phyloP scores from a whole-genome alignment of 1,284 basidiomycete species.

The Exobasidium rhododendri region DNA sequence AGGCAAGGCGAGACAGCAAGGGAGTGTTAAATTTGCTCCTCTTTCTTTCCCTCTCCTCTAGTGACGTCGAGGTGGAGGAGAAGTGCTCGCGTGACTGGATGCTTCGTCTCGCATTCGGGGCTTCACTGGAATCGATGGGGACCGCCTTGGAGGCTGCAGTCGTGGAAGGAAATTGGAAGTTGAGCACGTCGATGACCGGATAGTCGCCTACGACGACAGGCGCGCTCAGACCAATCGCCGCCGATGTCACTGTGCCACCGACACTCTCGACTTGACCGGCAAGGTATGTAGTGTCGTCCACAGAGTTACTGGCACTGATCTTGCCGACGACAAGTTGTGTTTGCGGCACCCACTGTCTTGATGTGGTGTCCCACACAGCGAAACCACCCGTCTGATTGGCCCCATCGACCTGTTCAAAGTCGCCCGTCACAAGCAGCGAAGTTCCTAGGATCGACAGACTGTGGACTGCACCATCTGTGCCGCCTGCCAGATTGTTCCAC shows the following conservation, averaged over 20 bases:
- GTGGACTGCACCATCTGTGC: constrained; percentile 72
- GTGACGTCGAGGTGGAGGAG: not conserved
- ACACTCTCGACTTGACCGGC: constrained; percentile 58
- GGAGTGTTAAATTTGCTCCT: not conserved
- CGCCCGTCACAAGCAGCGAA: constrained; percentile 67
- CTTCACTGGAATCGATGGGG: not conserved
- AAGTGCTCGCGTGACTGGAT: not conserved
- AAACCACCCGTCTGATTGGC: constrained; percentile 65
- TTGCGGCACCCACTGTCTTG: constrained; percentile 63
- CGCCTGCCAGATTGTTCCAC: constrained; percentile 72
- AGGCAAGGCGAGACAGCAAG: not conserved
- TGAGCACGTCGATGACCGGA: constrained; percentile 38
- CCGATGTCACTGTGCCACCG: constrained; percentile 55
- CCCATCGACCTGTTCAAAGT: constrained; percentile 64
- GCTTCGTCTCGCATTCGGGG: constrained; percentile 3
- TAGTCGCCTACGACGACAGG: constrained; percentile 47
- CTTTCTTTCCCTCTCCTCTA: not conserved
- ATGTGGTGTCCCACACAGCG: constrained; percentile 71
- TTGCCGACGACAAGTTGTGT: constrained; percentile 59
- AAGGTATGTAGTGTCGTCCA: constrained; percentile 54
- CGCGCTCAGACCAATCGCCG: constrained; percentile 56
- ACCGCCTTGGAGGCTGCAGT: not conserved
- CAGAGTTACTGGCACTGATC: constrained; percentile 67
- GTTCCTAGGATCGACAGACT: constrained; percentile 56
- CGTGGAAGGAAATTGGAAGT: constrained; percentile 54